Conservation (phyloP, 2,329 filamentous ascomycete species). For the Paecilomyces sp. region DNA sequence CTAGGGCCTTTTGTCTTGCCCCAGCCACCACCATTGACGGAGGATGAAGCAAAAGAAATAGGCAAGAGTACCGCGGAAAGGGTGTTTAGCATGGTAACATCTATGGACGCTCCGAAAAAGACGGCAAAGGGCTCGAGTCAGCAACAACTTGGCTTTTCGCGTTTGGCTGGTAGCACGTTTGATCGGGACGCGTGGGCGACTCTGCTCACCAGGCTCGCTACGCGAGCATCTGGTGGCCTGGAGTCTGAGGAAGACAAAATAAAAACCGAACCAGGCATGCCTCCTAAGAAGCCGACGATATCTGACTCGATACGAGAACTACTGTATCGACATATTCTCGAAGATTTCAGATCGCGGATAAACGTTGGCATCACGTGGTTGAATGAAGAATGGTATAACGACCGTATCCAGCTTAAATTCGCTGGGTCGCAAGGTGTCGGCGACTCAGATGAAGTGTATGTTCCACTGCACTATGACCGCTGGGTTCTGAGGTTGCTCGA, state of each 20-base stretch:
- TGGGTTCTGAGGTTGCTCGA: constrained; percentile 79
- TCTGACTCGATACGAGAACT: constrained; percentile 67
- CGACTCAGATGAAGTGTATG: constrained; percentile 41
- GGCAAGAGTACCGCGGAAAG: constrained; percentile 68
- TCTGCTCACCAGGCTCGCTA: constrained; percentile 76
- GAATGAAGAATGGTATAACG: constrained; percentile 97
- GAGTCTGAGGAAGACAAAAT: constrained; percentile 38
- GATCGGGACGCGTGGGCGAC: constrained; percentile 89
- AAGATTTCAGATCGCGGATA: constrained; percentile 84
- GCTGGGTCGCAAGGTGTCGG: constrained; percentile 37
- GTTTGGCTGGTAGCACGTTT: constrained; percentile 75
- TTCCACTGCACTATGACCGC: constrained; percentile 61
- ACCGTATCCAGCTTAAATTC: constrained; percentile 51
- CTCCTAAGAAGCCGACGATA: constrained; percentile 28
- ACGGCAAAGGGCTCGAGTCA: constrained; percentile 42
- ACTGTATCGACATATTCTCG: constrained; percentile 78
- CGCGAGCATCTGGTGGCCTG: constrained; percentile 65
- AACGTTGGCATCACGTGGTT: constrained; percentile 90
- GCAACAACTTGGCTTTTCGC: constrained; percentile 66
- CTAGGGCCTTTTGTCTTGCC: constrained; percentile 73
- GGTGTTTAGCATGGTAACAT: constrained; percentile 70
- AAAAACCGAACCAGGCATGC: constrained; percentile 20
- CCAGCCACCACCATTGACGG: constrained; percentile 64
- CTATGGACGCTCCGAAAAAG: constrained; percentile 59
- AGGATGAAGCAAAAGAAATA: constrained; percentile 64